Evolutionary conservation across 345 rosid genomes (phyloP).

Genomic region (Trapa incisa): DNA sequence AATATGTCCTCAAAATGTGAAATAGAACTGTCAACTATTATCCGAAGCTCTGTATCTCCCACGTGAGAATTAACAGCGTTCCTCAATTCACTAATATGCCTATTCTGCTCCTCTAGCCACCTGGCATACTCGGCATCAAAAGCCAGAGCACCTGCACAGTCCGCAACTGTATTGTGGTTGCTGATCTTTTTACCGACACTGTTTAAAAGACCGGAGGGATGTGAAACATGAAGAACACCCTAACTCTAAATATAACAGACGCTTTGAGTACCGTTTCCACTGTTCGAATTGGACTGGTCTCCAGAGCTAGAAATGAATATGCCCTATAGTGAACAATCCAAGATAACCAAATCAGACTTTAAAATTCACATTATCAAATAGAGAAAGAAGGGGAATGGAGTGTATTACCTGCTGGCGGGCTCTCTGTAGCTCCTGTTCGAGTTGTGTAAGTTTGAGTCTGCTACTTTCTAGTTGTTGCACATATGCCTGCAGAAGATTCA

Average conservation of each 20-base stretch:
- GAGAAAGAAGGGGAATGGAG: constrained; percentile 4
- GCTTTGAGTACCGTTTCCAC: constrained; percentile 63
- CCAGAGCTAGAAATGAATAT: constrained; percentile 85
- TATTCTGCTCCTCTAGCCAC: constrained; percentile 89
- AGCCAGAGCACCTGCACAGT: constrained; percentile 69
- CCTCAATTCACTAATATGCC: constrained; percentile 68
- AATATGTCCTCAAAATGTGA: constrained; percentile 75
- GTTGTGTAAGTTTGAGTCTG: constrained; percentile 72
- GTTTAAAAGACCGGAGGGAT: background rate
- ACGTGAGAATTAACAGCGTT: constrained; percentile 94
- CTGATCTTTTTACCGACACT: background rate
- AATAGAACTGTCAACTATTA: constrained; percentile 53
- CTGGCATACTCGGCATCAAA: constrained; percentile 84
- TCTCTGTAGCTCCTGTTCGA: constrained; percentile 90
- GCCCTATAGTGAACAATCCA: constrained; percentile 34
- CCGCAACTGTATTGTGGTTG: background rate
- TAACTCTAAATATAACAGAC: background rate
- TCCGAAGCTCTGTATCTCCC: constrained; percentile 84
- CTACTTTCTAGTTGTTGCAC: constrained; percentile 95
- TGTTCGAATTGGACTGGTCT: constrained; percentile 76
- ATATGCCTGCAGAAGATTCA: constrained; percentile 45
- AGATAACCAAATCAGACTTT: background rate
- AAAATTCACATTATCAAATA: background rate
- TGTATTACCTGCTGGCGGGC: constrained; percentile 79
- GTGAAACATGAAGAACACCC: background rate